Percentiles rank a stretch among this genome's conserved stretches.
These are phyloP conservation scores for Gastrolobium villosum DNA, from an alignment of 306 rosid genomes.

Conservation along the genomic window DNA sequence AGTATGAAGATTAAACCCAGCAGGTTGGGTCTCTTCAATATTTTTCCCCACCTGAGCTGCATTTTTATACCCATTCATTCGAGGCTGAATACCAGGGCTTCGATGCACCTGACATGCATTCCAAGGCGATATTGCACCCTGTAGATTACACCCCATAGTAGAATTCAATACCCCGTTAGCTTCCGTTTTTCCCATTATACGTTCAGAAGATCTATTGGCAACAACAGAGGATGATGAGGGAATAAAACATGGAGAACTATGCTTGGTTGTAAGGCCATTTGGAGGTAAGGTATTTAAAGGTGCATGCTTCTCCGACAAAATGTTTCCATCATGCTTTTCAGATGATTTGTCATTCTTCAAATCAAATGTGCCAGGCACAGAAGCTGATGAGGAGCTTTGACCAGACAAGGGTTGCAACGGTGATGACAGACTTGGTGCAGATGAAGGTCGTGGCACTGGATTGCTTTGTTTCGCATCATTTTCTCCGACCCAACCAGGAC, in stretches of 20 bases:
- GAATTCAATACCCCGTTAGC: slow-evolving; percentile 53
- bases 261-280: slow-evolving; percentile 48
- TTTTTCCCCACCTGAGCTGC: slow-evolving; percentile 60
- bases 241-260: slow-evolving; percentile 44
- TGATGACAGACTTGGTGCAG: slow-evolving; percentile 43
- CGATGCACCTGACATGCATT: slow-evolving; percentile 12
- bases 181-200: slow-evolving; percentile 43
- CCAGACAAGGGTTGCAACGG: slow-evolving; percentile 43
- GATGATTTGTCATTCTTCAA: slow-evolving; percentile 45
- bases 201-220: slow-evolving; percentile 49
- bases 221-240: slow-evolving; percentile 43
- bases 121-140: slow-evolving; percentile 51
- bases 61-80: slow-evolving; percentile 59
- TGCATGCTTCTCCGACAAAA: slow-evolving; percentile 46
- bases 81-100: slow-evolving; percentile 46
- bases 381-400: slow-evolving; percentile 42
- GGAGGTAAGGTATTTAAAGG: slow-evolving; percentile 41
- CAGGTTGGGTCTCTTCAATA: slow-evolving; percentile 48
- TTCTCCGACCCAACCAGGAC: slow-evolving; percentile 81
- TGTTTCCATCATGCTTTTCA: slow-evolving; percentile 45
- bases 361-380: slow-evolving; percentile 43
- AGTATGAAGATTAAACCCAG: slow-evolving; percentile 53
- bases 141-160: slow-evolving; percentile 43
- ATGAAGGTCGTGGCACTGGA: slow-evolving; percentile 42
- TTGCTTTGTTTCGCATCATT: slow-evolving; percentile 55